Conservation (phyloP, 2,329 filamentous ascomycete species). For the Eurotiales sp. region DNA sequence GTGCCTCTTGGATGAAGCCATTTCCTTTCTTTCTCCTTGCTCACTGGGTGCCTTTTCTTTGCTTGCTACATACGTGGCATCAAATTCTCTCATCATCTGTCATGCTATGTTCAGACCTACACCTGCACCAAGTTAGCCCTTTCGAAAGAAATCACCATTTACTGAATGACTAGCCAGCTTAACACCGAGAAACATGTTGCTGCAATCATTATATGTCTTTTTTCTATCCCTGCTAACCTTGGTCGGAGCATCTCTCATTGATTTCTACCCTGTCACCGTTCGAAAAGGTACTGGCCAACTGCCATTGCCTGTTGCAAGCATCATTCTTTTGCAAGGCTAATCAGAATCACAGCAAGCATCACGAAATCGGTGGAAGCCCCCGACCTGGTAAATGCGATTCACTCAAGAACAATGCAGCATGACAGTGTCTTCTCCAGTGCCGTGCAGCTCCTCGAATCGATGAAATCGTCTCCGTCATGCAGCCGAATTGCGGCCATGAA, state of each 20-base stretch:
- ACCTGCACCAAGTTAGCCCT: neutral
- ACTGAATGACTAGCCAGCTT: neutral
- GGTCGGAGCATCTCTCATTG: constrained; percentile 7
- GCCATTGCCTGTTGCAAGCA: neutral
- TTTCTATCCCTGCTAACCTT: neutral
- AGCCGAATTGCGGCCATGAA: constrained; percentile 50
- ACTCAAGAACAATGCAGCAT: constrained; percentile 21
- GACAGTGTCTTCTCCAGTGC: constrained; percentile 41
- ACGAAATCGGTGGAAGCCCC: constrained; percentile 18
- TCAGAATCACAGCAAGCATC: constrained; percentile 6
- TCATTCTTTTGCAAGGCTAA: neutral
- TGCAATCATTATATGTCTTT: neutral
- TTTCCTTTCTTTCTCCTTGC: neutral
- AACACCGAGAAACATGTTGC: neutral
- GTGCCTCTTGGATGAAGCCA: neutral
- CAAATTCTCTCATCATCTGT: too few relatives aligned
- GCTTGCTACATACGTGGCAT: too few relatives aligned
- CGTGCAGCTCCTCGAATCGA: constrained; percentile 40
- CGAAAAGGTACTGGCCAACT: constrained; percentile 11
- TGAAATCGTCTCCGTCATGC: constrained; percentile 49
- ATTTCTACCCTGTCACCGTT: constrained; percentile 10
- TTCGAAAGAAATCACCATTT: neutral
- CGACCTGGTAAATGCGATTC: constrained; percentile 28
- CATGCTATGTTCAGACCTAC: too few relatives aligned
- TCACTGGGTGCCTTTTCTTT: too few relatives aligned